Evolutionary conservation across 768 basidiomycete species (phyloP).

Genomic region (Phanerochaete carnosa): DNA sequence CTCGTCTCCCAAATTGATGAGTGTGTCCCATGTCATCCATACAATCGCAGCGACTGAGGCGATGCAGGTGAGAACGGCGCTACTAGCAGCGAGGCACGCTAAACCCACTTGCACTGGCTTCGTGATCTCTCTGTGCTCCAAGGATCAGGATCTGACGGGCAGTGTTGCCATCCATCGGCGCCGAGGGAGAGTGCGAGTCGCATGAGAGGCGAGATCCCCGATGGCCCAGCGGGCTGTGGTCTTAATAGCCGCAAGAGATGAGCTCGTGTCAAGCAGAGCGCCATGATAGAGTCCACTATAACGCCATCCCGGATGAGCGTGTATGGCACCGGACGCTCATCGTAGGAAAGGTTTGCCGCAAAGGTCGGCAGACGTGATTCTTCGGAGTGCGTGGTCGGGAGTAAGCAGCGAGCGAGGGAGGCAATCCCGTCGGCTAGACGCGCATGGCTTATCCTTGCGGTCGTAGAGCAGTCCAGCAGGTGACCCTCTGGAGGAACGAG

Average conservation of each 20-base stretch:
- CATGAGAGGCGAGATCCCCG: neutral
- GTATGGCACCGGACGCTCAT: neutral
- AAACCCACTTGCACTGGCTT: neutral
- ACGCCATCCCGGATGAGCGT: neutral
- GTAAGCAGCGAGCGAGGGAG: neutral
- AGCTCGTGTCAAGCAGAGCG: neutral
- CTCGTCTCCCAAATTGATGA: conserved; percentile 16
- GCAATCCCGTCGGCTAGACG: neutral
- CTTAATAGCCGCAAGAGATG: neutral
- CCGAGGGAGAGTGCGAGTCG: neutral
- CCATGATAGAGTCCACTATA: neutral
- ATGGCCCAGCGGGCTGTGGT: neutral
- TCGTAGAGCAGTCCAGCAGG: neutral
- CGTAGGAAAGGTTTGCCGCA: neutral
- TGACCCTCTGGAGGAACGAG: neutral
- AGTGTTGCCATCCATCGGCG: neutral
- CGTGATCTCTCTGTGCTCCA: neutral
- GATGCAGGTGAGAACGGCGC: neutral
- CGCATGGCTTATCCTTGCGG: neutral
- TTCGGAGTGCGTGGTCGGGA: neutral
- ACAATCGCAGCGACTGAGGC: conserved; percentile 35
- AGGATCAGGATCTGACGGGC: neutral
- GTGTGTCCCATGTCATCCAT: conserved; percentile 14
- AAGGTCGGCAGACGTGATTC: neutral
- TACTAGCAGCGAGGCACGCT: neutral